A percentile compares a stretch with the other conserved stretches of the same genome.
phyloP scores from a whole-genome alignment of 179 eudicot species.

The Heliamphora pulchella region DNA sequence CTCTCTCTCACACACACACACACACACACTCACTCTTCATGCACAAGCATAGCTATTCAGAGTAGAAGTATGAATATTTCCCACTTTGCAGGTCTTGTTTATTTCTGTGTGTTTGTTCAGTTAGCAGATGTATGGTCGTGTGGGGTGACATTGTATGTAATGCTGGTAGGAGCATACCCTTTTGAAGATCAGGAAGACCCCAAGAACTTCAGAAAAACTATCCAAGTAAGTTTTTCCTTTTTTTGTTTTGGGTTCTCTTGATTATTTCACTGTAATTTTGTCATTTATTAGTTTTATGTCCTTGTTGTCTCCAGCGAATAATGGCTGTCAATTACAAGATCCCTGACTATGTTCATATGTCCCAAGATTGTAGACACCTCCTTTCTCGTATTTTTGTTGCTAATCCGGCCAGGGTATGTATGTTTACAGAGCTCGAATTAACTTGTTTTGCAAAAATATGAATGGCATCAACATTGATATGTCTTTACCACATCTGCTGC shows the following conservation, averaged over 20 bases:
- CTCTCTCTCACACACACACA: no score
- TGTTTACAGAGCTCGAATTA: not conserved
- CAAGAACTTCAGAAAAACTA: conserved; percentile 63
- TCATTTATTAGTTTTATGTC: not conserved
- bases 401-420: conserved; percentile 56
- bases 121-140: conserved; percentile 98
- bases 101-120: conserved; percentile 32
- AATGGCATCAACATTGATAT: conserved; percentile 1
- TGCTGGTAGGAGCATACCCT: conserved; percentile 89
- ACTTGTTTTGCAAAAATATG: conserved; percentile 1
- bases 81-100: conserved; percentile 2
- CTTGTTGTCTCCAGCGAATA: conserved; percentile 43
- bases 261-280: not conserved
- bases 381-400: conserved; percentile 70
- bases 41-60: not conserved
- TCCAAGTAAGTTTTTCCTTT: conserved; percentile 33
- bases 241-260: not conserved
- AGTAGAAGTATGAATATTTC: not conserved
- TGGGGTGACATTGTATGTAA: conserved; percentile 89
- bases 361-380: conserved; percentile 68
- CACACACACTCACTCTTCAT: no score
- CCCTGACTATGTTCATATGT: conserved; percentile 57
- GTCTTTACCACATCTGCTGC: not conserved
- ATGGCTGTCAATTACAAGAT: conserved; percentile 66
- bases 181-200: conserved; percentile 88